Evolutionary conservation across 1,284 basidiomycete species (phyloP).

Genomic region (Pseudozyma thailandica): DNA sequence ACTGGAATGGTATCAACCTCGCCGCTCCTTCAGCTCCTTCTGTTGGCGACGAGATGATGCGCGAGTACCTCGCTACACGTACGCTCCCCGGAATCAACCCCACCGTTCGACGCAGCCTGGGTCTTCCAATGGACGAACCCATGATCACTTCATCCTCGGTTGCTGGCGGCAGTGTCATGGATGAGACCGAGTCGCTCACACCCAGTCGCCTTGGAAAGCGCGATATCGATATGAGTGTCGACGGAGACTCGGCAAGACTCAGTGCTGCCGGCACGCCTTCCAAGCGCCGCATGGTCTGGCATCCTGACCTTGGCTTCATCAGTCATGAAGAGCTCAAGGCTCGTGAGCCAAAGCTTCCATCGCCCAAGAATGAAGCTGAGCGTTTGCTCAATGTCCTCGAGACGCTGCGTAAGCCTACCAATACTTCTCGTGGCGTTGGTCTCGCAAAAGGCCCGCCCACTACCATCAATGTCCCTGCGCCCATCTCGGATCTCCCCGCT

Average conservation of each 20-base stretch:
- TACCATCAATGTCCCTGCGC: constrained; percentile 43
- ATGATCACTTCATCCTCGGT: constrained; percentile 26
- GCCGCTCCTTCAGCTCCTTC: constrained; percentile 42
- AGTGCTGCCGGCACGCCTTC: constrained; percentile 34
- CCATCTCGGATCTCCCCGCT: constrained; percentile 35
- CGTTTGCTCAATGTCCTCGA: constrained; percentile 69
- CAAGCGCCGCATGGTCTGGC: constrained; percentile 65
- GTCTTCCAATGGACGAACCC: constrained; percentile 16
- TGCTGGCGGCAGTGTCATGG: constrained; percentile 32
- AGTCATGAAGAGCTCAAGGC: constrained; percentile 60
- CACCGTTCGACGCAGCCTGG: constrained; percentile 19
- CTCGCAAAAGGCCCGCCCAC: constrained; percentile 22
- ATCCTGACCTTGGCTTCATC: constrained; percentile 62
- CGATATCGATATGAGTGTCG: constrained; percentile 50
- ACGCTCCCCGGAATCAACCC: constrained; percentile 43
- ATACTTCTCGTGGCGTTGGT: constrained; percentile 49
- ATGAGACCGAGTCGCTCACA: constrained; percentile 33
- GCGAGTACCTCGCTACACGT: constrained; percentile 43
- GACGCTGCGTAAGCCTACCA: constrained; percentile 64
- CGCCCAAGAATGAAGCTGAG: constrained; percentile 69
- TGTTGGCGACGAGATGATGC: constrained; percentile 56
- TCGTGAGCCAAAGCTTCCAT: constrained; percentile 52
- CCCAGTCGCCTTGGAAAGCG: constrained; percentile 45
- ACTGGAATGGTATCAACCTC: constrained; percentile 60
- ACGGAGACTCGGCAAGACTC: constrained; percentile 38